Evolutionary conservation across 176 grass and related monocot species (phyloP), one percentile per base, ranked within the genome.

Genomic region (Saccharum spontaneum): DNA sequence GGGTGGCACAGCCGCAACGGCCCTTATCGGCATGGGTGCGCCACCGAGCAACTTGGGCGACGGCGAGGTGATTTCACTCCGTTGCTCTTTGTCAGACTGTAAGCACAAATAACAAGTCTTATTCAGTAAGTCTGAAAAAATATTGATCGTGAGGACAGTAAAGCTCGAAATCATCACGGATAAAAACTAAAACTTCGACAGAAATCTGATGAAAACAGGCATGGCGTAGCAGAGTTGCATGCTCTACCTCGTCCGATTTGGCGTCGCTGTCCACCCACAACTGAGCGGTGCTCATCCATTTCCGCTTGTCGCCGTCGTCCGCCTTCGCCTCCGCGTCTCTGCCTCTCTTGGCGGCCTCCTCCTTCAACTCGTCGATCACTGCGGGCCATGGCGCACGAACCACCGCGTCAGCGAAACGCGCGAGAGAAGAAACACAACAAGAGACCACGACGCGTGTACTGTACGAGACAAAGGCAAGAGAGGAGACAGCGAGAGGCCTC

Each of bases 211-310:
- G 71, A 55, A 31, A 48, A 17, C 2, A 62, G 4, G 23, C 34
- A 72, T 13, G 62, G 69, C 3, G 38, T 31, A 31, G 28, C 65
- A 69, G 16, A 38, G 33, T 18, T 3, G 34, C n/a, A 4, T 49
- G 5, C 1, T 5, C 1, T 82, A 82, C 79, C 67, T 82, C 75
- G 6, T 86, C 52, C 2, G 93, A 79, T 85, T 92, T 69, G 80
- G 93, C 79, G 65, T 81, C 88, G 72, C 72, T 83, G 66, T 93
- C 92, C 13, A 92, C 87, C 95, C 95, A 98, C 28, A 98, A 85
- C 89, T 98, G 95, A 66, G 93, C 95, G 1, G 92, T 95, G 85
- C 92, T 95, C 95, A 98, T 89, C 95, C 95, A 98, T 79, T 91
- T 93, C 61, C 36, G 84, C 79, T 95, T 98, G n/a, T 95, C 86